Conservation (phyloP, 495 filamentous ascomycete genomes). For the Jackrogersella multiformis region DNA sequence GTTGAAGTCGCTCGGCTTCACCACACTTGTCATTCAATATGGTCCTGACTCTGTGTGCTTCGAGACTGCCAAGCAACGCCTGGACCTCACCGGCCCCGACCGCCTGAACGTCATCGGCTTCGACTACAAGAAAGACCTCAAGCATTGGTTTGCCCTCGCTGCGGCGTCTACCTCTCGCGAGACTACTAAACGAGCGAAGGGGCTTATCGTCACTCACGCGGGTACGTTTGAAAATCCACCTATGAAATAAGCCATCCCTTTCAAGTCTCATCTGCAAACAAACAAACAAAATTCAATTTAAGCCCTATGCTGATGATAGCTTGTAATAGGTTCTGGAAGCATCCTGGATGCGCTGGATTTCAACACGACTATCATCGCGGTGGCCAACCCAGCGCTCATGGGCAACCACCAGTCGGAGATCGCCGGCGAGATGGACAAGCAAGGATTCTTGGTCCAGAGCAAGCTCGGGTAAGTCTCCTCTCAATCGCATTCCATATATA, state of each 20-base stretch:
- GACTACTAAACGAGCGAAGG: constrained; percentile 33
- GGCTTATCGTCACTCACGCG: constrained; percentile 87
- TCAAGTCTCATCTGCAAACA: too few relatives aligned
- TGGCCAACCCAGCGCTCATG: constrained; percentile 83
- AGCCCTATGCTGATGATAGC: constrained; percentile 25
- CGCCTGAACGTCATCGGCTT: constrained; percentile 38
- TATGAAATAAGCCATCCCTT: too few relatives aligned
- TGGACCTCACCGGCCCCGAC: constrained; percentile 1
- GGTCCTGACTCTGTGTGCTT: constrained; percentile 63
- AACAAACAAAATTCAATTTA: too few relatives aligned
- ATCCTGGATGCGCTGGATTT: constrained; percentile 80
- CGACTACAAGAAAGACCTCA: constrained; percentile 18
- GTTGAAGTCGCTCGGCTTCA: constrained; percentile 66
- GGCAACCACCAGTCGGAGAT: constrained; percentile 94
- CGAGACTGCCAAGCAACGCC: constrained; percentile 10
- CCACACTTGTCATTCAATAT: constrained; percentile 77
- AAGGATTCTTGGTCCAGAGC: constrained; percentile 76
- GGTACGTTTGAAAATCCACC: constrained; percentile 64
- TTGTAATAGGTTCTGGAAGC: constrained; percentile 78
- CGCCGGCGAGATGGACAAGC: constrained; percentile 71
- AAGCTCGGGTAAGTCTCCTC: constrained; percentile 64
- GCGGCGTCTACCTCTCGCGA: not conserved
- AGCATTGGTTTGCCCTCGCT: constrained; percentile 1
- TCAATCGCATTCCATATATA: not conserved
- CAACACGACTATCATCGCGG: constrained; percentile 77